These are phyloP conservation scores for Zymoseptoria tritici DNA, from an alignment of 2,329 filamentous ascomycete genomes.

Conservation along the genomic window DNA sequence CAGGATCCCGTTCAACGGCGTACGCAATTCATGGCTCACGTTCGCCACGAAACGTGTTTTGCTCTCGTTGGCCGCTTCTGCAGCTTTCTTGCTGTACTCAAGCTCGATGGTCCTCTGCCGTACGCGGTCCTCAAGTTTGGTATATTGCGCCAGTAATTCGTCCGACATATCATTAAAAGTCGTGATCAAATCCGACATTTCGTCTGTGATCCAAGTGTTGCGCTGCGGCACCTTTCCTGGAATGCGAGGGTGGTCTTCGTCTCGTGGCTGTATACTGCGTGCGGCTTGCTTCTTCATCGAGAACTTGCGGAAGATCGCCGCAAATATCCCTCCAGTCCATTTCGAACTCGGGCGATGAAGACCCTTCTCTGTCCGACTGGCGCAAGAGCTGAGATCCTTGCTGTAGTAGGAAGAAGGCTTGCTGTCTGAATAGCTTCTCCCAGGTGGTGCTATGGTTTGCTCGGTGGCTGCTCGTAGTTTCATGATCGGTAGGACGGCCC, in stretches of 20 bases:
- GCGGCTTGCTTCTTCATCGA: background rate
- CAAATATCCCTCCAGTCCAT: background rate
- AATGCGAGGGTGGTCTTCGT: conserved; percentile 62
- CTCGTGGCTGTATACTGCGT: background rate
- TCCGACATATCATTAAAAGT: conserved; percentile 95
- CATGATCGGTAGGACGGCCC: conserved; percentile 72
- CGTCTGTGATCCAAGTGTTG: conserved; percentile 71
- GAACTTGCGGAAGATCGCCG: background rate
- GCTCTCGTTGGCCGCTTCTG: conserved; percentile 90
- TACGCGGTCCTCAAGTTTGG: conserved; percentile 75
- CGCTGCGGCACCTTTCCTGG: conserved; percentile 72
- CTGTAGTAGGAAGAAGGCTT: background rate
- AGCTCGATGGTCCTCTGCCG: conserved; percentile 74
- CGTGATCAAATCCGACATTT: conserved; percentile 70
- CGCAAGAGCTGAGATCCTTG: background rate
- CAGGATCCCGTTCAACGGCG: conserved; percentile 88
- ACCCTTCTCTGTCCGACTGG: background rate
- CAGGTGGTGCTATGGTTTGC: conserved; percentile 27
- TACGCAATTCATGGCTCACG: conserved; percentile 81
- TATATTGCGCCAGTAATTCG: conserved; percentile 80
- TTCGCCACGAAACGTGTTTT: conserved; percentile 98
- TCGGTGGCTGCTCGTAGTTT: conserved; percentile 67
- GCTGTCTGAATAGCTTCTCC: conserved; percentile 31
- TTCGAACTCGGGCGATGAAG: background rate
- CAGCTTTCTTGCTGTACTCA: conserved; percentile 82